phyloP scores from a whole-genome alignment of 2,329 filamentous ascomycete species.

The Fusarium bactridioides region DNA sequence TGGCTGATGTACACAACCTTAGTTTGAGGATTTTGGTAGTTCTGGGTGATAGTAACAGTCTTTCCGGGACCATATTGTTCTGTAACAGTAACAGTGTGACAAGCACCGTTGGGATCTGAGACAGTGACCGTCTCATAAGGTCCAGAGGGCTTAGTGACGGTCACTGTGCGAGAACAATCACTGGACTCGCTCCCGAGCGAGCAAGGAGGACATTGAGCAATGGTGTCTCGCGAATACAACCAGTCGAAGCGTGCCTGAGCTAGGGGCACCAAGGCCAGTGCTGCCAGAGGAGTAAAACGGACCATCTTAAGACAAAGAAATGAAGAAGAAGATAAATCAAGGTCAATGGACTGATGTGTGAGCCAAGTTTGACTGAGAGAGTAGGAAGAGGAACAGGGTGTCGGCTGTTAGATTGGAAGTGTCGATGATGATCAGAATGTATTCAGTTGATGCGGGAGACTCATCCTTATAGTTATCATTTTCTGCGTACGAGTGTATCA shows the following conservation, averaged over 20 bases:
- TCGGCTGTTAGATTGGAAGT: background rate
- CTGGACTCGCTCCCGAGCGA: conserved; percentile 19
- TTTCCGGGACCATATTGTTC: conserved; percentile 12
- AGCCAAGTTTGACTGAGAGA: background rate
- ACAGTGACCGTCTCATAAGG: conserved; percentile 29
- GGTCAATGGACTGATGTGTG: background rate
- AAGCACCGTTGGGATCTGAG: conserved; percentile 18
- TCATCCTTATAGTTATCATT: conserved; percentile 27
- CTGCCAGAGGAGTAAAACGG: conserved; percentile 36
- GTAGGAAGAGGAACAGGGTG: background rate
- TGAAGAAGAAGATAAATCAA: background rate
- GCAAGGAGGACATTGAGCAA: conserved; percentile 45
- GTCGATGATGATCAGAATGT: conserved; percentile 7
- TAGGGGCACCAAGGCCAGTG: conserved; percentile 40
- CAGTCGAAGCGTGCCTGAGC: conserved; percentile 40
- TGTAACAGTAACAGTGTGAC: conserved; percentile 29
- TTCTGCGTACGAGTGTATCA: background rate
- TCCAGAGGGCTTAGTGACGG: conserved; percentile 36
- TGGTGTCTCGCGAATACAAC: conserved; percentile 25
- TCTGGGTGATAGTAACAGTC: conserved; percentile 27
- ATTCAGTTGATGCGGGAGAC: background rate
- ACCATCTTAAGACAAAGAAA: conserved; percentile 34
- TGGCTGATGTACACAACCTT: conserved; percentile 34
- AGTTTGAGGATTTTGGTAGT: conserved; percentile 21
- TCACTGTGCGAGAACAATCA: conserved; percentile 35